A percentile compares a stretch with the other conserved stretches of the same genome.
phyloP scores from a whole-genome alignment of 2,329 filamentous ascomycete genomes.

The Monilinia laxa region DNA sequence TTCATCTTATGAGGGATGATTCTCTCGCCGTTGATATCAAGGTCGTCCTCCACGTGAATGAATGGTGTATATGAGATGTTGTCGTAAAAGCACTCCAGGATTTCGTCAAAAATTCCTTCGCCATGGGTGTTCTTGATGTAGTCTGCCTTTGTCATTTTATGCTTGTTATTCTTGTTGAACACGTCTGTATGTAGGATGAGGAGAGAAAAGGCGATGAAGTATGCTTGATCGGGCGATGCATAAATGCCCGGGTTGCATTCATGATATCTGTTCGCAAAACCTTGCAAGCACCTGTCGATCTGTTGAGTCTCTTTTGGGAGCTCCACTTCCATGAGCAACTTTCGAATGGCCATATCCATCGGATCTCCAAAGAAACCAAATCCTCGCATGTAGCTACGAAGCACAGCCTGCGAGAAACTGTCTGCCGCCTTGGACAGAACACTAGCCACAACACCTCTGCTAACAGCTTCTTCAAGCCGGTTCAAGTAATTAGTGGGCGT shows the following conservation, averaged over 20 bases:
- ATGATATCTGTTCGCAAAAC: conserved; percentile 94
- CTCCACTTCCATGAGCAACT: conserved; percentile 94
- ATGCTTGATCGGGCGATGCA: conserved; percentile 86
- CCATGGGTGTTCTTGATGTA: conserved; percentile 94
- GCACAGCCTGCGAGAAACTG: conserved; percentile 74
- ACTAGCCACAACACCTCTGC: conserved; percentile 78
- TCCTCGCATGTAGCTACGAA: conserved; percentile 92
- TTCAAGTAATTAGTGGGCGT: conserved; percentile 86
- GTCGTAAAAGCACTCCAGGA: conserved; percentile 95
- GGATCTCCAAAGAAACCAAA: conserved; percentile 96
- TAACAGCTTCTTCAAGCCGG: conserved; percentile 76
- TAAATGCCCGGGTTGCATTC: conserved; percentile 98
- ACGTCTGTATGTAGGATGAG: conserved; percentile 96
- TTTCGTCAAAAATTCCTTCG: conserved; percentile 89
- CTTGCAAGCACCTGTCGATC: conserved; percentile 89
- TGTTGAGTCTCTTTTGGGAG: conserved; percentile 97
- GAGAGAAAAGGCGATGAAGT: conserved; percentile 95
- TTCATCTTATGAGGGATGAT: conserved; percentile 69
- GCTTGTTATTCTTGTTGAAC: conserved; percentile 99
- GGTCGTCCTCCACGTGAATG: conserved; percentile 92
- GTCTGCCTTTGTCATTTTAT: conserved; percentile 96
- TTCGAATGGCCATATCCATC: conserved; percentile 96
- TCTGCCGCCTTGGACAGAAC: conserved; percentile 85
- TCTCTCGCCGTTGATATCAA: conserved; percentile 75
- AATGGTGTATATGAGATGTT: conserved; percentile 98